These are phyloP conservation scores for Teunomyces aglyptinius DNA, from an alignment of 805 yeast genomes.

Conservation along the genomic window DNA sequence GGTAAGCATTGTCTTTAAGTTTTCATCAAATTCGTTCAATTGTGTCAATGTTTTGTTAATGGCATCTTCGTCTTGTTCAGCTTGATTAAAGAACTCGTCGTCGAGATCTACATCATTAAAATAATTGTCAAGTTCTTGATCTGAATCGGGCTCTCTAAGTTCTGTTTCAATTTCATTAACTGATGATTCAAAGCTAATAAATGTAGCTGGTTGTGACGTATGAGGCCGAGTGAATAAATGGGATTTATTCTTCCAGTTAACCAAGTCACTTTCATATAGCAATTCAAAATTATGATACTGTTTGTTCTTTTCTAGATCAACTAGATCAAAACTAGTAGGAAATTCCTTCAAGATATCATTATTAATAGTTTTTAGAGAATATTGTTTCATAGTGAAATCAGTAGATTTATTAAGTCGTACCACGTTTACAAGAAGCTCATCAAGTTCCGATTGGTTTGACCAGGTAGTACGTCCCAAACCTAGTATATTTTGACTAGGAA, in stretches of 20 bases:
- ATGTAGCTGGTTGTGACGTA: neutral
- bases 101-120: neutral
- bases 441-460: constrained; percentile 29
- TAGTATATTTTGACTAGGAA: constrained; percentile 6
- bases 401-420: constrained; percentile 18
- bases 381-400: neutral
- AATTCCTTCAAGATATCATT: neutral
- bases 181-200: constrained; percentile 2
- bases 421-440: constrained; percentile 30
- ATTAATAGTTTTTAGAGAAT: neutral
- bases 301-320: constrained; percentile 20
- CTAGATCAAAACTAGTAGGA: constrained; percentile 14
- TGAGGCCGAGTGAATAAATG: constrained; percentile 13
- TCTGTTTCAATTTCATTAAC: constrained; percentile 5
- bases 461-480: constrained; percentile 27
- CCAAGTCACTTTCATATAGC: constrained; percentile 18
- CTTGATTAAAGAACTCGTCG: neutral
- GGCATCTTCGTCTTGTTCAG: constrained; percentile 4
- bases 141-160: neutral
- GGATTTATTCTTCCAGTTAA: constrained; percentile 19
- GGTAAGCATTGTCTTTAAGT: constrained; percentile 17
- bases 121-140: neutral
- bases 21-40: constrained; percentile 16
- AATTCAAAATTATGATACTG: constrained; percentile 14
- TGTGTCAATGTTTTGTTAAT: constrained; percentile 7